Evolutionary conservation across 257 asterid genomes (phyloP).

Genomic region (Cordia subcordata): DNA sequence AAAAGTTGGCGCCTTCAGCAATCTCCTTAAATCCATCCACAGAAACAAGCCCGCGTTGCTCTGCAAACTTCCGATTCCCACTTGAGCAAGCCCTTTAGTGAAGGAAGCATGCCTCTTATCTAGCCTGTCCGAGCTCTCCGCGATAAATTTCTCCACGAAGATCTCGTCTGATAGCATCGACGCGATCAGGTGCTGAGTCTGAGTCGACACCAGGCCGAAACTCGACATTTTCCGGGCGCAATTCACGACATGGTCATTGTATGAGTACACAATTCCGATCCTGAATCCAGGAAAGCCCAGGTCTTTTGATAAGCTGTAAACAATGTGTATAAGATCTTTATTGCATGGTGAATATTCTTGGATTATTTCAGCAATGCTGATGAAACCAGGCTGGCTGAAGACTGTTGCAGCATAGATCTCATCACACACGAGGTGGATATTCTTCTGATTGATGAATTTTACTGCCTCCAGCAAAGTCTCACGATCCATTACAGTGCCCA

Average conservation of each 20-base stretch:
- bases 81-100: constrained; percentile 42
- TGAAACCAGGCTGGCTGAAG: constrained; percentile 52
- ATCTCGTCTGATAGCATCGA: constrained; percentile 58
- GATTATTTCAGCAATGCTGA: constrained; percentile 66
- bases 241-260: constrained; percentile 48
- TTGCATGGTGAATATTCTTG: constrained; percentile 33
- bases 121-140: constrained; percentile 45
- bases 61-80: constrained; percentile 46
- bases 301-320: constrained; percentile 79
- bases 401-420: constrained; percentile 90
- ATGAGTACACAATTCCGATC: constrained; percentile 67
- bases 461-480: constrained; percentile 39
- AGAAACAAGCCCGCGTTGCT: constrained; percentile 60
- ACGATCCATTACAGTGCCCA: constrained; percentile 64
- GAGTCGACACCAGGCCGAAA: constrained; percentile 77
- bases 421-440: constrained; percentile 70
- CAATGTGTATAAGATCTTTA: constrained; percentile 58
- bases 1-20: constrained; percentile 39
- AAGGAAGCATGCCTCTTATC: constrained; percentile 35
- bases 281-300: constrained; percentile 87
- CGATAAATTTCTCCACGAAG: constrained; percentile 43
- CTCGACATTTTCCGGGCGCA: constrained; percentile 84
- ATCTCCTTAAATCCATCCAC: constrained; percentile 68
- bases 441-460: constrained; percentile 37
- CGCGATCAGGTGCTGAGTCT: constrained; percentile 65